Evolutionary conservation across 805 yeast genomes (phyloP), one percentile per base, ranked within the genome.

Genomic region (Pichia occidentalis): DNA sequence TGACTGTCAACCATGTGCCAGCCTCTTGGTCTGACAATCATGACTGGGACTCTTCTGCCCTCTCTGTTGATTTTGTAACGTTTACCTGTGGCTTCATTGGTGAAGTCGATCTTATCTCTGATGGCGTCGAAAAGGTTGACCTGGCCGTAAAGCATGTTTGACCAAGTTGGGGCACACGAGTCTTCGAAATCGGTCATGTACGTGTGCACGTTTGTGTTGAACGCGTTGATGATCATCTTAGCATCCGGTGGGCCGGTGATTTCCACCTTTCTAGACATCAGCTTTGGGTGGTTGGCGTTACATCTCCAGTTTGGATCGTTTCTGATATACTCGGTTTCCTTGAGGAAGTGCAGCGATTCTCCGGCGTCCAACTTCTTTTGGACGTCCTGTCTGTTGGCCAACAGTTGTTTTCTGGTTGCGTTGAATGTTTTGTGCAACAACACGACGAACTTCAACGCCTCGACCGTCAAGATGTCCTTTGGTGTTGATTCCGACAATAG

Each of bases 131-230:
- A 81, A 52, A 83, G 61, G 57, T 83, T 81, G 40, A 79, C 85
- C 61, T 83, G 92, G 37, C 92, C 94, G 53, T 80, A 84, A 39
- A 82, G 72, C 67, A 81, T 70, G 61, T 81, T 83, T 45, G 64
- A 61, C 92, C 92, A 83, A 20, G 94, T 82, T 51, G 94, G 94
- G 14, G 90, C 76, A 51, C 83, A 75, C 13, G 88, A 80, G 60
- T 83, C 92, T 60, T 83, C 94, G 53, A 83, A 80, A 65, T 83
- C 94, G 29, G 86, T 79, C 92, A 83, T 83, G 58, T 83, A 83
- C 22, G 92, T 82, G 45, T 81, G 81, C 30, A 83, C 92, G 38
- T 72, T 69, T 1, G 88, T 77, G 61, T 83, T 83, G 57, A 83
- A 69, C 3, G 90, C 92, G 54, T 82, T 83, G 53, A 83, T 77